These are phyloP conservation scores for Candida jianshihensis DNA, from an alignment of 805 yeast genomes.

Conservation along the genomic window DNA sequence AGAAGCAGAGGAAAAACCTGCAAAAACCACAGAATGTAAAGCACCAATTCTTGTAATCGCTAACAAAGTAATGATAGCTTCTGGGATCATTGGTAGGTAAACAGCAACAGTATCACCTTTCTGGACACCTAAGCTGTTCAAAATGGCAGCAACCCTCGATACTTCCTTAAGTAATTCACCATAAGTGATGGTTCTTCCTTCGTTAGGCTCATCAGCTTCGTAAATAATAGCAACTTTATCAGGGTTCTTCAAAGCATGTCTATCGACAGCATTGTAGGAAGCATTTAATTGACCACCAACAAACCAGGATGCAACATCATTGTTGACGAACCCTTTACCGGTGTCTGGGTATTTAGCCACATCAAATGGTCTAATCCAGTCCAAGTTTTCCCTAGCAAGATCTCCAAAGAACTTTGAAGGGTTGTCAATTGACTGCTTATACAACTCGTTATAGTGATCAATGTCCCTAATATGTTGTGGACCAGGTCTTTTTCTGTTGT, in stretches of 20 bases:
- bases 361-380: constrained; percentile 78
- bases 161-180: constrained; percentile 83
- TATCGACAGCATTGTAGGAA: constrained; percentile 86
- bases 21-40: constrained; percentile 91
- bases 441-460: constrained; percentile 66
- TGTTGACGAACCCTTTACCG: constrained; percentile 35
- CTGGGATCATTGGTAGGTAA: constrained; percentile 96
- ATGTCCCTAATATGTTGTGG: constrained; percentile 24
- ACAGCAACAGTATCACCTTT: constrained; percentile 97
- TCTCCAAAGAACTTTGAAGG: constrained; percentile 82
- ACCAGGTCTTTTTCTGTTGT: constrained; percentile 20
- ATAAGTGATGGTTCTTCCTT: constrained; percentile 70
- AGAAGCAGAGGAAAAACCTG: constrained; percentile 93
- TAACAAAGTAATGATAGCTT: constrained; percentile 87
- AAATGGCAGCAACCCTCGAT: constrained; percentile 77
- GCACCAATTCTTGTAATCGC: constrained; percentile 95
- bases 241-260: constrained; percentile 88
- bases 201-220: constrained; percentile 87
- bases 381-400: constrained; percentile 62
- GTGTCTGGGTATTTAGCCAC: constrained; percentile 49
- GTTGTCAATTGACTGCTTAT: constrained; percentile 70
- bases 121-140: constrained; percentile 76
- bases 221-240: constrained; percentile 78
- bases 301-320: constrained; percentile 91
- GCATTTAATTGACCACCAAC: constrained; percentile 91